Base-by-base conservation (phyloP, 2,329 filamentous ascomycete genomes). In the Endoconidiophora polonica region DNA sequence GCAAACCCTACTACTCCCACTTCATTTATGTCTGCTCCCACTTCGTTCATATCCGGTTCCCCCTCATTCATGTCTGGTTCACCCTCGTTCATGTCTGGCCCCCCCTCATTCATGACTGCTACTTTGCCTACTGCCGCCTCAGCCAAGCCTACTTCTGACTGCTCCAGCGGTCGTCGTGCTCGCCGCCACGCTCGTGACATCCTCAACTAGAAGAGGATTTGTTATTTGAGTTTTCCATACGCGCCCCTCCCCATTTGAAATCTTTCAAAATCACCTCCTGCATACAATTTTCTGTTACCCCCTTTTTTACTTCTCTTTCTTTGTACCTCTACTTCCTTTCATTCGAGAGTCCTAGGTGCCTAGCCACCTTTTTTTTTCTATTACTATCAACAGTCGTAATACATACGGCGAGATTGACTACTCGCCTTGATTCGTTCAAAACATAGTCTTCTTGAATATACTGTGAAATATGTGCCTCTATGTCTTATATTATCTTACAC, bases 171-270 rank as follows among this genome's bases (percentile, higher is more conserved):
- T n/a, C 48, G 43, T 14, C 38, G 38, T 29, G 44, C 44, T 46
- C 47, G 46, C 48, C 48, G 42, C 33, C 48, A 46, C 48, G 48
- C 48, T 26, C 48, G 42, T 45, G 48, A 41, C 18, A 16, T 50
- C 20, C 4, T 10, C 14, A 33, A 48, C 37, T 29, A 40, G 46
- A 48, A 18, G 41, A 39, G 10, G 39, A 41, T 18, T 12, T 42
- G 22, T 48, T 7, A 45, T 44, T 29, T 16, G 43, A 18, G n/a
- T 10, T 9, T 42, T 42, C 26, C 14, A 29, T 46, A 22, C 18
- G 14, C 23, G n/a, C n/a, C 12, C 7, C 5, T 42, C 16, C 39
- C 6, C 16, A 2, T 3, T 42, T 42, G 43, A 12, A 4, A 18
- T 18, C 9, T 2, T 12, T 33, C 6, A 33, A 33, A 33, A 10